Percentiles rank a stretch among this genome's conserved stretches.
These are phyloP conservation scores for Hypoxylon sp. DNA, from an alignment of 2,329 filamentous ascomycete species.

Conservation along the genomic window DNA sequence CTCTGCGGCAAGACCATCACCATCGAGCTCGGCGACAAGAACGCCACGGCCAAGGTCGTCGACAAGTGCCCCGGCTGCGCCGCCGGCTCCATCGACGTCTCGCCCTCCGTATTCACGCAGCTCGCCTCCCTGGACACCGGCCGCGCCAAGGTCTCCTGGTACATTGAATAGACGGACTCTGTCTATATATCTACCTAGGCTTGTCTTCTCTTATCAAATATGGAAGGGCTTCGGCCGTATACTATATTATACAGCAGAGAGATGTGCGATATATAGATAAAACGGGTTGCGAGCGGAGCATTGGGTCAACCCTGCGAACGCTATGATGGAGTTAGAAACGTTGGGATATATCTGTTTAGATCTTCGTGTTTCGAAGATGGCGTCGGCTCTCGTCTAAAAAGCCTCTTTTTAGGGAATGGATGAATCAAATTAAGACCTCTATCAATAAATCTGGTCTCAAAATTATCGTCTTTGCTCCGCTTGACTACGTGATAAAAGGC, in stretches of 20 bases:
- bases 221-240: conserved; percentile 1
- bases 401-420: neutral
- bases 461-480: no score
- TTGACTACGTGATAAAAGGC: no score
- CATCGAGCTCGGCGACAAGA: conserved; percentile 44
- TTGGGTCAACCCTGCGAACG: neutral
- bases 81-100: conserved; percentile 48
- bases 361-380: neutral
- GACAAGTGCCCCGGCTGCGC: conserved; percentile 50
- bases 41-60: conserved; percentile 45
- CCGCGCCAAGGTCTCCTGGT: conserved; percentile 45
- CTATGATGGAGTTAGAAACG: neutral
- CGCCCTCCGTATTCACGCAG: conserved; percentile 46
- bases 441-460: no score
- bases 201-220: no score
- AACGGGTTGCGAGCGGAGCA: neutral
- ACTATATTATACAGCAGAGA: no score
- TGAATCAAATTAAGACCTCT: neutral
- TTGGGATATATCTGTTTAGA: neutral
- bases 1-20: conserved; percentile 49
- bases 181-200: no score
- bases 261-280: neutral
- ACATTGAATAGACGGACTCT: no score
- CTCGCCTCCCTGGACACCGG: conserved; percentile 44
- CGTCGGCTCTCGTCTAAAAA: no score